Base-by-base conservation (phyloP, 768 basidiomycete genomes). In the Multifurca ochricompacta region DNA sequence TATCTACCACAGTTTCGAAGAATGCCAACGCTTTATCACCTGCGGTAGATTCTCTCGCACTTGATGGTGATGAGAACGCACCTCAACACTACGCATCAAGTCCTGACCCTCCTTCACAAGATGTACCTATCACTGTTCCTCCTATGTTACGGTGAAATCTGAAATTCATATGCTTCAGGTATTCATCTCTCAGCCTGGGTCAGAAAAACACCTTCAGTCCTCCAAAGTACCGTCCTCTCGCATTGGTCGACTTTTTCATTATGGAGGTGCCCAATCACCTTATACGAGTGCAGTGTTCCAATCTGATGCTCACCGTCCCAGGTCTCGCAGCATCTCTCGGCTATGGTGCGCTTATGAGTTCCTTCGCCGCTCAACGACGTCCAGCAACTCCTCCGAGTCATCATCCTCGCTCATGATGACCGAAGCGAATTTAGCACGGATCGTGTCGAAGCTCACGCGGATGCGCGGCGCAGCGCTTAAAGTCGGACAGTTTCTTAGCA, bases 391-490 rank as follows among this genome's bases (percentile, higher is more conserved):
- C 3, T 63, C 68, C 4, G 64, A 68, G 11, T 56, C 64, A 0
- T 46, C 52, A 11, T 70, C 79, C 3, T 79, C 85, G 1, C 66
- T 93, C 4, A 82, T 97, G 68, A 81, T 97, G 81, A 89, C 86
- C 2, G 93, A 96, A 67, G 85, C 86, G 6, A 98, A 98, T 65
- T 77, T 97, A 52, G 83, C 83, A 47, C 80, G 94, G 2, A 76
- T 99, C 0, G 96, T 98, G 1, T 82, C 83, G 2, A 96, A 95
- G 63, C 74, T 99, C n/a, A 85, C 90, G 0, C 81, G 86, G 66
- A 98, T 99, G 96, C 76, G 94, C 13, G 95, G 95, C 0, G 96
- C 96, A 0, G 96, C 96, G 1, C 74, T 99, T 56, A 98, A 99
- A 69, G 72, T 98, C 2, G 96, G 96, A 0, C 96, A 98, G 65